These are phyloP conservation scores for Trichoderma arundinaceum DNA, from an alignment of 2,329 filamentous ascomycete species.

Conservation along the genomic window DNA sequence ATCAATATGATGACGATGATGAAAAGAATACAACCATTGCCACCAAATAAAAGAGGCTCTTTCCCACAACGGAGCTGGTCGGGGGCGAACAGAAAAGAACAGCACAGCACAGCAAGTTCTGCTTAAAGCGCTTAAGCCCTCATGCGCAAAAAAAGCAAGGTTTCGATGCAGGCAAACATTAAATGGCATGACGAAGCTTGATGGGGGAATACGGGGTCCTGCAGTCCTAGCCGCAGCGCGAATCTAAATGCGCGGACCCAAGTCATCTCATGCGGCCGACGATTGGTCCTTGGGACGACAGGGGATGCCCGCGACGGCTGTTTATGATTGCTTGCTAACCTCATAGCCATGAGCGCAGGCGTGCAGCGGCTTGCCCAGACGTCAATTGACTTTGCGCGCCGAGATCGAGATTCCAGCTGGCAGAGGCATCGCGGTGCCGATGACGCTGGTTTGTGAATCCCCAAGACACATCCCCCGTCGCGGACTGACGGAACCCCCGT, in stretches of 20 bases:
- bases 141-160: not conserved
- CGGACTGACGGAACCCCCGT: slow-evolving; percentile 22
- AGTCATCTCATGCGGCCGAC: slow-evolving; percentile 14
- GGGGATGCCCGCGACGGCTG: not conserved
- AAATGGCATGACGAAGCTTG: slow-evolving; percentile 22
- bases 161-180: slow-evolving; percentile 1
- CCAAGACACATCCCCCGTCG: slow-evolving; percentile 6
- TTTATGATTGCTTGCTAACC: not conserved
- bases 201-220: slow-evolving; percentile 26
- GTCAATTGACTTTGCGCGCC: slow-evolving; percentile 30
- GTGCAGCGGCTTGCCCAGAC: not conserved
- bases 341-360: slow-evolving; percentile 12
- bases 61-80: not conserved
- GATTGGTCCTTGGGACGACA: slow-evolving; percentile 21
- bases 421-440: slow-evolving; percentile 4
- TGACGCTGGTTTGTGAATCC: slow-evolving; percentile 24
- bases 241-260: slow-evolving; percentile 24
- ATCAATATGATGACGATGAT: not conserved
- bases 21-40: not conserved
- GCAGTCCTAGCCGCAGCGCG: slow-evolving; percentile 27
- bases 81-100: too few relatives aligned
- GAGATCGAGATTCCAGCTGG: slow-evolving; percentile 30
- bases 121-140: not conserved
- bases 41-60: not conserved
- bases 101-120: not conserved